A percentile compares a stretch with the other conserved stretches of the same genome.
Evolutionary conservation across 768 basidiomycete genomes (phyloP).

Genomic region (Leccinum pellstonianum): DNA sequence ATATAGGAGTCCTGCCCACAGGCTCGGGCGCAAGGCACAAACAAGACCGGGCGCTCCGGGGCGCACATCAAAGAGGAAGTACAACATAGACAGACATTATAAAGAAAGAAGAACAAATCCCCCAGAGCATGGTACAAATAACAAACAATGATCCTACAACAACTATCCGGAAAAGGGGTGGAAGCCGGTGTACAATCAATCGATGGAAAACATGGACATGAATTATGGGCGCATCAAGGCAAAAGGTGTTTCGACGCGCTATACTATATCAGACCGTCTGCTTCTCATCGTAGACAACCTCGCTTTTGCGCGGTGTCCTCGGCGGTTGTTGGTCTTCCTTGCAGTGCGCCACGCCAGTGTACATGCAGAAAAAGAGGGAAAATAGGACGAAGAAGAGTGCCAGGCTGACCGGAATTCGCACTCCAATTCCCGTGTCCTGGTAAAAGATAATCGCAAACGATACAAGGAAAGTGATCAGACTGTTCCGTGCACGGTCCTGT

Average conservation of each 20-base stretch:
- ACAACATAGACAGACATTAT: conserved; percentile 1
- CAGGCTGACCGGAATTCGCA: conserved; percentile 28
- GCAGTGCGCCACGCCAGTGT: conserved; percentile 18
- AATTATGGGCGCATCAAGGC: no score
- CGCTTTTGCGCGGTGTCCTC: neutral
- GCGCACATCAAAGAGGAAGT: neutral
- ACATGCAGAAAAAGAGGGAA: conserved; percentile 32
- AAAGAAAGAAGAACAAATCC: no score
- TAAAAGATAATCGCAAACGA: conserved; percentile 36
- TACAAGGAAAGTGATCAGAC: conserved; percentile 35
- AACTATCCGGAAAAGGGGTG: neutral
- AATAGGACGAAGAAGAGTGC: conserved; percentile 24
- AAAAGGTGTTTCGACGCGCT: neutral
- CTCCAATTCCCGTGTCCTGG: conserved; percentile 17
- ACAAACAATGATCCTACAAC: neutral
- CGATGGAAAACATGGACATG: neutral
- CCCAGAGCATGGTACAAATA: neutral
- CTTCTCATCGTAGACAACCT: neutral
- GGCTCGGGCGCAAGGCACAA: no score
- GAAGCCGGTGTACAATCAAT: neutral
- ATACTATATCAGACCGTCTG: neutral
- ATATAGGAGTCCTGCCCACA: no score
- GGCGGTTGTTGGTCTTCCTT: conserved; percentile 14
- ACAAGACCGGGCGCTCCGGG: no score
- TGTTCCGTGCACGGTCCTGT: conserved; percentile 7